Conservation (phyloP, 2,329 filamentous ascomycete species). For the Botrytis medusae region DNA sequence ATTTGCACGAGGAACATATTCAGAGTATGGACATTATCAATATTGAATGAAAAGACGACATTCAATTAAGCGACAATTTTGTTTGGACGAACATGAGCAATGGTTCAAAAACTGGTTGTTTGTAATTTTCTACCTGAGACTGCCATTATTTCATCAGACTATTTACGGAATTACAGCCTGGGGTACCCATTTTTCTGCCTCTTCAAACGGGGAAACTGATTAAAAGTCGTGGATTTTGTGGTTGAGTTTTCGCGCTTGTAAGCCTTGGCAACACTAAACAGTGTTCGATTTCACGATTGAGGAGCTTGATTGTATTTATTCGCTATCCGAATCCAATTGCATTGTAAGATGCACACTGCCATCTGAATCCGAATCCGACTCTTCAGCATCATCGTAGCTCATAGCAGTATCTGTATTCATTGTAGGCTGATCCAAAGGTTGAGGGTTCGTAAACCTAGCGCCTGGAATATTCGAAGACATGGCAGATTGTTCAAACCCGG, state of each 20-base stretch:
- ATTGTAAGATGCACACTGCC: constrained; percentile 22
- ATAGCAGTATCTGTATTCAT: constrained; percentile 10
- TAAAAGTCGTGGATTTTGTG: not conserved
- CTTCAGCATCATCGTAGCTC: constrained; percentile 5
- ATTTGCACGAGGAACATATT: not conserved
- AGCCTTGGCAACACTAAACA: not conserved
- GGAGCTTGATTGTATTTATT: constrained; percentile 3
- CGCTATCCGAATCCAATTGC: constrained; percentile 18
- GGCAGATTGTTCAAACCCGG: not conserved
- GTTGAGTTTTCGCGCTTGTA: not conserved
- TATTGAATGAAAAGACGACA: not conserved
- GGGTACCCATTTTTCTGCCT: not conserved
- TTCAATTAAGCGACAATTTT: not conserved
- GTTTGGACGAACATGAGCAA: not conserved
- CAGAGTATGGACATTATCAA: not conserved
- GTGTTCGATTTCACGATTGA: not conserved
- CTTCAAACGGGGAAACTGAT: not conserved
- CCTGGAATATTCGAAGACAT: not conserved
- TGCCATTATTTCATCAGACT: not conserved
- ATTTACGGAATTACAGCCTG: not conserved
- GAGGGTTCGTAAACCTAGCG: not conserved
- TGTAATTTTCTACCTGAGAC: not conserved
- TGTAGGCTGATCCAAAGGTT: not conserved
- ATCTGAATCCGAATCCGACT: constrained; percentile 14
- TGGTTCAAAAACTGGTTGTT: not conserved